phyloP scores from a whole-genome alignment of 139 green algal species.

The Edaphochlamys debaryana region DNA sequence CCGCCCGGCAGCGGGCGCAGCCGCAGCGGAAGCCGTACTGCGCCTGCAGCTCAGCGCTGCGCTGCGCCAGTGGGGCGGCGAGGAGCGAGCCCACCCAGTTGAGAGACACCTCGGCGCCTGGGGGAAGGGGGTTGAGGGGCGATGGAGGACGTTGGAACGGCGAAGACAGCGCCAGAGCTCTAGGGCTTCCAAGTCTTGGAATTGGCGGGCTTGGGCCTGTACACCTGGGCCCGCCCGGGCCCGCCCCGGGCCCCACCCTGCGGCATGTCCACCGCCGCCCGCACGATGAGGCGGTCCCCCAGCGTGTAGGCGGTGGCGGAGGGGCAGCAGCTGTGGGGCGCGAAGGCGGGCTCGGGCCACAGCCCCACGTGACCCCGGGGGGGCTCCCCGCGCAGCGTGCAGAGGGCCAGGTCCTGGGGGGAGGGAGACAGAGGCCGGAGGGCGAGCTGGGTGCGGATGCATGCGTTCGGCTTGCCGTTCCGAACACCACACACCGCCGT shows the following conservation, averaged over 20 bases:
- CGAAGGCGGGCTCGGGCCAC: slow-evolving; percentile 54
- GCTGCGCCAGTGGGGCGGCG: slow-evolving; percentile 39
- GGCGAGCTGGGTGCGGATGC: no score
- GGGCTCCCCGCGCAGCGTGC: slow-evolving; percentile 44
- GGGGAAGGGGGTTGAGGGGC: not conserved
- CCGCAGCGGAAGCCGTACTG: slow-evolving; percentile 58
- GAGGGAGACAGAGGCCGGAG: no score
- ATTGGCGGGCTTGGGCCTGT: no score
- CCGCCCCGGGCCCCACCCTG: no score
- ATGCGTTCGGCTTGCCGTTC: no score
- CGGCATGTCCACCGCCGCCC: slow-evolving; percentile 18
- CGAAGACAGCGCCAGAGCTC: no score
- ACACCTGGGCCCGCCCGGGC: no score
- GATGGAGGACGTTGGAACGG: no score
- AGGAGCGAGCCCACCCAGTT: slow-evolving; percentile 56
- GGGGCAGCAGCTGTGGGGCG: slow-evolving; percentile 56
- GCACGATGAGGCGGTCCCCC: slow-evolving; percentile 33
- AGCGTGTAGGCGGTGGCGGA: slow-evolving; percentile 31
- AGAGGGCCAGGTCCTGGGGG: slow-evolving; percentile 49
- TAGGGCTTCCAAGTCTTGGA: no score
- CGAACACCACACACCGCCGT: no score
- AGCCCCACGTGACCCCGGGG: slow-evolving; percentile 50
- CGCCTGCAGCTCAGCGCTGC: slow-evolving; percentile 48
- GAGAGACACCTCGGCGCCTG: slow-evolving; percentile 43
- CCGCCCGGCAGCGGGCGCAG: slow-evolving; percentile 43